Evolutionary conservation across 495 filamentous ascomycete genomes (phyloP), one percentile per base, ranked within the genome.

Genomic region (Jackrogersella multiformis): DNA sequence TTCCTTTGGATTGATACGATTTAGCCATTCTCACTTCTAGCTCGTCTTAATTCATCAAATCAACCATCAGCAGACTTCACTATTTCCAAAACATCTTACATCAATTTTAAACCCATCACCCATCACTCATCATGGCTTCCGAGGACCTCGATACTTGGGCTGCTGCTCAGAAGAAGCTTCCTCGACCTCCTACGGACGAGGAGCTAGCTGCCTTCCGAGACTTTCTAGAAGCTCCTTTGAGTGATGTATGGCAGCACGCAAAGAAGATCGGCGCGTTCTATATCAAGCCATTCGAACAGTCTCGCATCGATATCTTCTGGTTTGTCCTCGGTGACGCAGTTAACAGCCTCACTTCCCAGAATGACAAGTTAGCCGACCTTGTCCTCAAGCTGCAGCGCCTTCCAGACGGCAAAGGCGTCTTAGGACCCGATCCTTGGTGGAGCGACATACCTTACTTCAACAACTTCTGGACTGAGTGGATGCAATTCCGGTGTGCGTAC

Each of bases 281-380:
- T 26, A 42, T 61, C 21, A 61, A 61, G 46, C 44, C 58, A 4
- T 44, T 61, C 10, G 58, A 16, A 1, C 32, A 61, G 20, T 52
- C 58, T n/a, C 58, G 58, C 15, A 13, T 61, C n/a, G 45, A 52
- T n/a, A 41, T 52, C 32, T 52, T 61, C 32, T 61, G 58, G 58
- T 52, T 52, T 21, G 42, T 52, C 2, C 52, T 64, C 8, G 49
- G 28, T 26, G 60, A 64, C 16, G 60, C 60, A n/a, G 60, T 64
- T 30, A 56, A 52, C 30, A 28, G 13, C 12, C 36, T 64, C 30
- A 64, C 60, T 6, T 42, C 36, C 7, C 60, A 64, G 30, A 64
- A 64, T 16, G 60, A 64, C 41, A 64, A 64, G 51, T 20, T 64
- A 15, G 60, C 52, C n/a, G 51, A 64, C 0, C 41, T 64, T 18